Conservation (phyloP, 495 filamentous ascomycete species). For the Podospora fimiseda region DNA sequence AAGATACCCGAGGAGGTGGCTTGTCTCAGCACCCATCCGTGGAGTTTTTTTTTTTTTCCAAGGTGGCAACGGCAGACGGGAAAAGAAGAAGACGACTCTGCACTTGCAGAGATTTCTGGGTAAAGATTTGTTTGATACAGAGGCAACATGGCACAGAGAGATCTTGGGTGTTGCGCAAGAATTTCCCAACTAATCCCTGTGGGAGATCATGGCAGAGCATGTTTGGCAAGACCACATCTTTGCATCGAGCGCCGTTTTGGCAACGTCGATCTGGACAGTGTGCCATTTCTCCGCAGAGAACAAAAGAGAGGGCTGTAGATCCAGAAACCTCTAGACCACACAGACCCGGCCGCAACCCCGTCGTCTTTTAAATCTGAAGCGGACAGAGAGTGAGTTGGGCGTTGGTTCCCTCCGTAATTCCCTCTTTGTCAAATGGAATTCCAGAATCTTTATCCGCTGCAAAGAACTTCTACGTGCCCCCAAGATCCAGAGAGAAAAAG, state of each 20-base stretch:
- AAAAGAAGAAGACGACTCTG: not conserved
- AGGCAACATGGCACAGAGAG: conserved; percentile 24
- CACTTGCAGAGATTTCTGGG: not conserved
- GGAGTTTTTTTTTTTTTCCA: conserved; percentile 1
- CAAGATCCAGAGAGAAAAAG: not conserved
- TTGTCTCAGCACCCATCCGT: conserved; percentile 27
- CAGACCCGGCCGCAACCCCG: not conserved
- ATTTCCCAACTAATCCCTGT: conserved; percentile 12
- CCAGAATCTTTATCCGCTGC: not conserved
- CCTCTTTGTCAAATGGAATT: not conserved
- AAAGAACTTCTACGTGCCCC: not conserved
- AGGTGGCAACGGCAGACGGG: conserved; percentile 14
- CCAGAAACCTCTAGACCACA: too few species aligned
- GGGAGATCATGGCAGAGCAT: conserved; percentile 32
- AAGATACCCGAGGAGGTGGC: conserved; percentile 29
- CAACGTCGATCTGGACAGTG: conserved; percentile 22
- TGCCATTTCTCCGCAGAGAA: not conserved
- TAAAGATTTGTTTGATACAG: conserved; percentile 7
- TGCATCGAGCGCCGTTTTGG: conserved; percentile 27
- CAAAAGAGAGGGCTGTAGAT: not conserved
- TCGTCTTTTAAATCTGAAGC: too few species aligned
- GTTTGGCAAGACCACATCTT: conserved; percentile 29
- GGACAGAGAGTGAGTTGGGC: too few species aligned
- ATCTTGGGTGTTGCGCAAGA: conserved; percentile 5
- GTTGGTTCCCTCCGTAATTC: too few species aligned